Base-by-base conservation (phyloP, 306 rosid genomes). In the Prosopis cineraria region DNA sequence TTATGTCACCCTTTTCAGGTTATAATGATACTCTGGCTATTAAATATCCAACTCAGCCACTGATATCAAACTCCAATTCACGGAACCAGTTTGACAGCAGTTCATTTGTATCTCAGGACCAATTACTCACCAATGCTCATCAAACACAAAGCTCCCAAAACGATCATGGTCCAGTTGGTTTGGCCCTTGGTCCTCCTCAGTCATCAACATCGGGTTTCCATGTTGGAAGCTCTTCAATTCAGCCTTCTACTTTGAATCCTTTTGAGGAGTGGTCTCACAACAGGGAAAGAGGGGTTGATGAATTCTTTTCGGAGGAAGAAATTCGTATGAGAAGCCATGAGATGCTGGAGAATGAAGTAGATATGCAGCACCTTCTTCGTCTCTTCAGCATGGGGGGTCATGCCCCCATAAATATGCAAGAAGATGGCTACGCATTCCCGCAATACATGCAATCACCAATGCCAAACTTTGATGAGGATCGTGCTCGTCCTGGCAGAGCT, bases 341-440 rank as follows among this genome's bases (percentile, higher is more conserved):
- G 87, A 93, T 96, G 92, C 92, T 96, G 24, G 98, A 96, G 85
- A 93, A 93, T 74, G 99, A 96, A 70, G n/a, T n/a, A n/a, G 99
- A 96, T 75, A 96, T 96, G 97, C 99, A 96, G 84, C 99, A 96
- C 55, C 84, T 96, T 86, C 94, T 96, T 73, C 92, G 97, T 70
- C 75, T 96, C 78, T 96, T 90, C 73, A 93, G 97, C 84, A 88
- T 91, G 91, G 98, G 97, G 30, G 93, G 89, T 65, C 90, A 93
- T 75, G 41, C 80, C 44, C 69, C 94, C 78, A 80, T 89, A 48
- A 89, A 80, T 82, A 56, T 77, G 65, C 87, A 88, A 0, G 99
- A 93, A 58, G 97, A 96, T 55, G 85, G 85, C 25, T 91, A 34
- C 80, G 36, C 88, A 24, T 88, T 80, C 83, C 84, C 93, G 37